Evolutionary conservation across 139 green algal genomes (phyloP), one percentile per base, ranked within the genome.

Genomic region (Micractinium conductrix): DNA sequence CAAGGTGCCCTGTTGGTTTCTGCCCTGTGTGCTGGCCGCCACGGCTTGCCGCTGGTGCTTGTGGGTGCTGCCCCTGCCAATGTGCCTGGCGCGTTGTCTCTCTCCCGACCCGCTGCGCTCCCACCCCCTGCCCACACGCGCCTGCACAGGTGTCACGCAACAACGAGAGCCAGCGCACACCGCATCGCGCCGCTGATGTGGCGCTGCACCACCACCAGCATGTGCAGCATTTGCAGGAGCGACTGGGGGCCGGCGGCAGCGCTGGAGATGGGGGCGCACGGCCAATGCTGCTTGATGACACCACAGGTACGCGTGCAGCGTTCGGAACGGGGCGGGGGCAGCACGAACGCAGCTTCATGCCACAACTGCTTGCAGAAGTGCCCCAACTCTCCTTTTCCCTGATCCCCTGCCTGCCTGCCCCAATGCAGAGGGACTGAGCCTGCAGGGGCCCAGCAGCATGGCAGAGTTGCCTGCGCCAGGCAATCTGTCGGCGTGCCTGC

Each of bases 121-220:
- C 24, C 33, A 12, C 10, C 28, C 37, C 2, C 14, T 24, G 19
- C 38, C 8, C 38, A 12, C n/a, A n/a, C n/a, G n/a, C n/a, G n/a
- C n/a, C n/a, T 74, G 38, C 16, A 19, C 74, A 80, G 74, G 74
- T 50, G 22, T 69, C 42, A 6, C 48, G 74, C 24, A 67, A 68
- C 74, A 44, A 68, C 38, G 74, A 80, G 50, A 67, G 33, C 22
- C 74, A 80, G 74, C 62, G 45, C 33, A 80, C 74, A 2, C 74
- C 74, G 12, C 74, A 50, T 30, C 74, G 50, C 16, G 72, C 53
- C 5, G 44, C 72, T 7, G 72, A 28, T 9, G 70, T 42, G 9
- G 42, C 28, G 42, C 42, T 50, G 70, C 70, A 78, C 21, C 68
- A 74, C 38, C 38, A 74, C 42, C 42, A 78, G 70, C 70, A 76